Base-by-base conservation (phyloP, 352 stramenopile genomes). In the Globisporangium rhizosaccharum region DNA sequence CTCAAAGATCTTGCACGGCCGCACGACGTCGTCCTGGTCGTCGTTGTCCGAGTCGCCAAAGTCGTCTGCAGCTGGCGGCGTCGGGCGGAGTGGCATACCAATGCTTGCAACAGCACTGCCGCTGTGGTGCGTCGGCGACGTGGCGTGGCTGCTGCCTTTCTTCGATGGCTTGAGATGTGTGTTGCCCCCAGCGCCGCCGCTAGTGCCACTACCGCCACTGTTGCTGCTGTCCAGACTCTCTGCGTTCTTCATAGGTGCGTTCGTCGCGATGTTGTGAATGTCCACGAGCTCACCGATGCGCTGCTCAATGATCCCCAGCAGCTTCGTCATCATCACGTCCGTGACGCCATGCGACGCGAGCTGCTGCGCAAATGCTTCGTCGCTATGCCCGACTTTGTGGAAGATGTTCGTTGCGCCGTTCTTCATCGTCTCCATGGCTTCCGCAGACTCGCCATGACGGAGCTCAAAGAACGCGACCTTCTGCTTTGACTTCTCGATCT, bases 291-390 rank as follows among this genome's bases (percentile, higher is more conserved):
- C 85, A 2, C 82, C 79, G 8, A 94, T 84, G 48, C 86, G 81
- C 61, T 96, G 83, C 62, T 94, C 85, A 51, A 96, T 88, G 36
- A 92, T 68, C 10, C 85, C 86, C 14, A 96, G 75, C 18, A 93
- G 72, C 56, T 89, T 82, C 14, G 79, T 68, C 68, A 93, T 88
- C n/a, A 83, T 88, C 48, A 87, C 70, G 53, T 96, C 86, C 2
- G 85, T 94, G 23, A 93, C 65, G 14, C 84, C 82, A 20, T 88
- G 82, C 10, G 83, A 76, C 10, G 68, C 65, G 28, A 94, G 53
- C 55, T 91, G 80, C 50, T 86, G 74, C 3, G 79, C 63, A 18
- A 93, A 88, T 0, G 83, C 79, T 58, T 92, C 85, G 48, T 93
- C 84, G 53, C 62, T 87, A 30, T 82, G 75, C 8, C 82, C 76